Percentiles rank a stretch among this genome's conserved stretches.
phyloP scores from a whole-genome alignment of 208 protist species.

The Eutreptiella sp. region DNA sequence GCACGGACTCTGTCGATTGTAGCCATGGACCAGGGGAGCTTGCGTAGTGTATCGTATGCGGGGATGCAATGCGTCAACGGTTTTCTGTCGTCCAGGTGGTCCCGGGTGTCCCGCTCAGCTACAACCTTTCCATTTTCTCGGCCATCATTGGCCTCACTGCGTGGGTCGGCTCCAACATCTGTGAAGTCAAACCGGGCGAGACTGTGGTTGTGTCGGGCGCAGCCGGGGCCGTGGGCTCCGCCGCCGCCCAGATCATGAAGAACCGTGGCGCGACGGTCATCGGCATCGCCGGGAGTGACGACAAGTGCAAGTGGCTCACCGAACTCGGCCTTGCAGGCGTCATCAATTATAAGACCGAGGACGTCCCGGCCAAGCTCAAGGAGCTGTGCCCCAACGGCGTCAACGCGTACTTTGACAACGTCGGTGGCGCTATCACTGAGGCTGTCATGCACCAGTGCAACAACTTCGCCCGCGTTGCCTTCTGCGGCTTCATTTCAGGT shows the following conservation, averaged over 20 bases:
- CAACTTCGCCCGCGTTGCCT: slow-evolving; percentile 8
- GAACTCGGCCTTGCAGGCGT: slow-evolving; percentile 38
- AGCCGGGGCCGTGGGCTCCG: slow-evolving; percentile 35
- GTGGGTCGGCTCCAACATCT: no score
- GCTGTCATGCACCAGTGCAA: slow-evolving; percentile 19
- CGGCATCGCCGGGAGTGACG: slow-evolving; percentile 31
- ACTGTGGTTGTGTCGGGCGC: slow-evolving; percentile 43
- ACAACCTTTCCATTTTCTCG: no score
- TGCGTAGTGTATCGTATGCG: no score
- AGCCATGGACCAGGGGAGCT: no score
- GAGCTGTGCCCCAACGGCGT: slow-evolving; percentile 40
- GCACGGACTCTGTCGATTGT: no score
- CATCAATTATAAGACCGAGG: slow-evolving; percentile 38
- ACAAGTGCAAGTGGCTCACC: slow-evolving; percentile 36
- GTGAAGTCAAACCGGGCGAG: slow-evolving; percentile 42
- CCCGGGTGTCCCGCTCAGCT: no score
- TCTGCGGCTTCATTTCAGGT: slow-evolving; percentile 35
- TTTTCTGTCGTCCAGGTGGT: no score
- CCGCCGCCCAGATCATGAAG: slow-evolving; percentile 34
- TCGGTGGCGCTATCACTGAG: slow-evolving; percentile 36
- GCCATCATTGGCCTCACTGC: no score
- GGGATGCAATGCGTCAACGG: no score
- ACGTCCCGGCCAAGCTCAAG: slow-evolving; percentile 15
- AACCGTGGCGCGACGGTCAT: slow-evolving; percentile 28
- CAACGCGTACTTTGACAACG: slow-evolving; percentile 57